phyloP scores from a whole-genome alignment of 2,329 filamentous ascomycete species.

The Hypomyces rosellus region DNA sequence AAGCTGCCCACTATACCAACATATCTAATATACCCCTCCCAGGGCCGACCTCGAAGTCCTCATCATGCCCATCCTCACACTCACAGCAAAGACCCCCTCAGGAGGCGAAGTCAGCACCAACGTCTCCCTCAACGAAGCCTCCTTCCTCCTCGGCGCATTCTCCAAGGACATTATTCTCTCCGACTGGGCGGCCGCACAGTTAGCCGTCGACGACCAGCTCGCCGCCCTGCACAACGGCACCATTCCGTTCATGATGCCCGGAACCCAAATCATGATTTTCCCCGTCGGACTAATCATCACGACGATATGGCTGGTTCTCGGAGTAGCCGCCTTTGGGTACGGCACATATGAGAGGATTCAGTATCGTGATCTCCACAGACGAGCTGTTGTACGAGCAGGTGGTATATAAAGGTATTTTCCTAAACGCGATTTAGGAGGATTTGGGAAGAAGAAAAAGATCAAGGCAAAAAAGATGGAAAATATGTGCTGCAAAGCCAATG shows the following conservation, averaged over 20 bases:
- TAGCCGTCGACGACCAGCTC: constrained; percentile 43
- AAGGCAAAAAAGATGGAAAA: no score
- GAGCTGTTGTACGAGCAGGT: constrained; percentile 19
- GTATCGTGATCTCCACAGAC: constrained; percentile 58
- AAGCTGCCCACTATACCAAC: neutral
- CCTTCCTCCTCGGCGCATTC: constrained; percentile 67
- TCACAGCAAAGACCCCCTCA: constrained; percentile 49
- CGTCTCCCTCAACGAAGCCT: constrained; percentile 63
- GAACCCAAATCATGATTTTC: constrained; percentile 61
- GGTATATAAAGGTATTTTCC: no score
- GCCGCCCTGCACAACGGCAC: constrained; percentile 42
- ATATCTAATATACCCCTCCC: constrained; percentile 2
- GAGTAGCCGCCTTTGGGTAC: constrained; percentile 51
- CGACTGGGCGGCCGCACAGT: constrained; percentile 40
- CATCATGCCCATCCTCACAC: constrained; percentile 61
- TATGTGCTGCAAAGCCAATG: no score
- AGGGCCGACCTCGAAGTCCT: constrained; percentile 56
- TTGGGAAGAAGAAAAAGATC: no score
- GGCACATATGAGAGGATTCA: constrained; percentile 62
- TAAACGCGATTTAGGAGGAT: no score
- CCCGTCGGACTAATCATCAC: constrained; percentile 65
- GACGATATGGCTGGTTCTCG: constrained; percentile 53
- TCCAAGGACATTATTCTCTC: constrained; percentile 50
- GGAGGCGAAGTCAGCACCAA: constrained; percentile 53
- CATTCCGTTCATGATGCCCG: constrained; percentile 63